phyloP scores from a whole-genome alignment of 2,329 filamentous ascomycete genomes.

The Ceratocystis huliohia region DNA sequence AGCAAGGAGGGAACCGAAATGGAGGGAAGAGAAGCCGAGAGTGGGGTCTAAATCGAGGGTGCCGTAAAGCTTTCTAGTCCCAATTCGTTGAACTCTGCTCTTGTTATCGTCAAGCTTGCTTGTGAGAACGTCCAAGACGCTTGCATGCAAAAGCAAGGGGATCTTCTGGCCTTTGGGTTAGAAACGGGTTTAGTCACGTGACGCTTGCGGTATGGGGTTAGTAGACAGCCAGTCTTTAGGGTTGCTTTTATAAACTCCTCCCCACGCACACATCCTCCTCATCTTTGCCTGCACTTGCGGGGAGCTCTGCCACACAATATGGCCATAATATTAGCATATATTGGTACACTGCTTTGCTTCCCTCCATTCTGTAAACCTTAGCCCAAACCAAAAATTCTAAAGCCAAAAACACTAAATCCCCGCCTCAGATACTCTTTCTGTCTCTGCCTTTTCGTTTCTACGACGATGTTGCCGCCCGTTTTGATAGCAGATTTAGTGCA shows the following conservation, averaged over 20 bases:
- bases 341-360: background rate
- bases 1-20: too few species aligned
- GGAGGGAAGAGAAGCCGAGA: background rate
- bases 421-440: background rate
- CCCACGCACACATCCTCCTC: too few species aligned
- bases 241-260: background rate
- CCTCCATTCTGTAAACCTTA: background rate
- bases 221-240: background rate
- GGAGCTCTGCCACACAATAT: background rate
- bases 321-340: background rate
- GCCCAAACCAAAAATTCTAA: background rate
- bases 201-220: background rate
- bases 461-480: constrained; percentile 28
- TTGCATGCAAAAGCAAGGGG: background rate
- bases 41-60: background rate
- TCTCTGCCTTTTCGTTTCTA: background rate
- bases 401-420: background rate
- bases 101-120: background rate
- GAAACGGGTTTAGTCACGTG: background rate
- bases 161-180: background rate
- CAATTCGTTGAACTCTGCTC: background rate
- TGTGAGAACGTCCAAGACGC: background rate
- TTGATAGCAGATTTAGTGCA: constrained; percentile 78
- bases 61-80: background rate
- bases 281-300: too few species aligned